These are phyloP conservation scores for Polychaeton citri DNA, from an alignment of 2,329 filamentous ascomycete species.

Conservation along the genomic window DNA sequence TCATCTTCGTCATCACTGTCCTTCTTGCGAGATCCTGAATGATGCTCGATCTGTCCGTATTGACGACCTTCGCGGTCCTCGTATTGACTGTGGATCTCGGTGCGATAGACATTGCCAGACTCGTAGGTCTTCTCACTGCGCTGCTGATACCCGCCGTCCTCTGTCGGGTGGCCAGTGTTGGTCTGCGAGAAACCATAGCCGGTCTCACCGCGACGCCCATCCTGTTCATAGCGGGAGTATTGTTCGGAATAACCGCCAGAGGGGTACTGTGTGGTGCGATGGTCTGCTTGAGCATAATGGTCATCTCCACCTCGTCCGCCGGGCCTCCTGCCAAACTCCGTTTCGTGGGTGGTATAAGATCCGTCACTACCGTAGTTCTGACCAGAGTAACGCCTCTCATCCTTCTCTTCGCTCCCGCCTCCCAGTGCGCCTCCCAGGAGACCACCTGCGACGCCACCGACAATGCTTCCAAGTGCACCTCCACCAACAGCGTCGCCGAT, in stretches of 20 bases:
- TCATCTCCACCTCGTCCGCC: slow-evolving; percentile 4
- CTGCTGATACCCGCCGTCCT: slow-evolving; percentile 45
- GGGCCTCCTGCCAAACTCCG: slow-evolving; percentile 44
- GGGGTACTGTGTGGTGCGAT: slow-evolving; percentile 44
- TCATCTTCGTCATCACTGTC: slow-evolving; percentile 20
- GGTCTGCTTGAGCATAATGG: slow-evolving; percentile 48
- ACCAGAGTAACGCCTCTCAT: slow-evolving; percentile 40
- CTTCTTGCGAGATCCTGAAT: slow-evolving; percentile 13
- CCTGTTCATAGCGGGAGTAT: slow-evolving; percentile 48
- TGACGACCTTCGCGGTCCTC: slow-evolving; percentile 13
- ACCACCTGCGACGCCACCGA: slow-evolving; percentile 54
- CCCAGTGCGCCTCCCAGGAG: slow-evolving; percentile 51
- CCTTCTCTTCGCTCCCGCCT: slow-evolving; percentile 24
- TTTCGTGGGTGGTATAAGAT: slow-evolving; percentile 47
- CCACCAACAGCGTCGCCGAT: slow-evolving; percentile 49
- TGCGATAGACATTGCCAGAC: slow-evolving; percentile 27
- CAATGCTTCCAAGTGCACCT: slow-evolving; percentile 54
- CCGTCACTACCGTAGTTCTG: slow-evolving; percentile 40
- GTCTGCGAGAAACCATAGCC: slow-evolving; percentile 48
- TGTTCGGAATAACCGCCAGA: slow-evolving; percentile 46
- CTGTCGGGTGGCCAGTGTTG: slow-evolving; percentile 39
- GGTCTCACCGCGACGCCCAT: slow-evolving; percentile 25
- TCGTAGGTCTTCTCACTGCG: slow-evolving; percentile 43
- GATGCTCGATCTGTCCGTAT: slow-evolving; percentile 8
- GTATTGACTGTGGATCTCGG: slow-evolving; percentile 22